A percentile compares a stretch with the other conserved stretches of the same genome.
phyloP scores from a whole-genome alignment of 768 basidiomycete species.

The Lentinus tigrinus region DNA sequence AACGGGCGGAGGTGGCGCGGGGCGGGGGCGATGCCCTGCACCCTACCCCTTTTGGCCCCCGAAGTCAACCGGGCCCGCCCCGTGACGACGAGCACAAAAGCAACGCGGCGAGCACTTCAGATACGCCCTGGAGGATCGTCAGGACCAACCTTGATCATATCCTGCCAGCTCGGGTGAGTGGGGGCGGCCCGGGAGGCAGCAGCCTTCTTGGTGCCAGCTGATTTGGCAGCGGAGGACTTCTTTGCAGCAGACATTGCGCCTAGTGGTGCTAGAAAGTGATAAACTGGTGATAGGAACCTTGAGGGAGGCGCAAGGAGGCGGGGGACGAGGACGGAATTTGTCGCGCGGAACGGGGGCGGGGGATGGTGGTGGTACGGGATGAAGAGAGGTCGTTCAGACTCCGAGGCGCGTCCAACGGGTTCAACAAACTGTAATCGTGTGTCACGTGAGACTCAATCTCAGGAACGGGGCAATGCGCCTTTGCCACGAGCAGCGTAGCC shows the following conservation, averaged over 20 bases:
- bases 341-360: conserved; percentile 25
- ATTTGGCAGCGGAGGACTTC: conserved; percentile 46
- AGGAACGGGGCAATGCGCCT: conserved; percentile 17
- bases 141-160: conserved; percentile 73
- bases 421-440: conserved; percentile 35
- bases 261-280: conserved; percentile 32
- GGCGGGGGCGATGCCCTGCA: conserved; percentile 34
- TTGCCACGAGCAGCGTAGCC: conserved; percentile 1
- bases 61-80: conserved; percentile 6
- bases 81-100: conserved; percentile 1
- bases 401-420: conserved; percentile 33
- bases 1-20: conserved; percentile 28
- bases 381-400: conserved; percentile 33
- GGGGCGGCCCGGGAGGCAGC: conserved; percentile 36
- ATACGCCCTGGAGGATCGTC: background rate
- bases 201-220: conserved; percentile 43
- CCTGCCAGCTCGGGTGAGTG: conserved; percentile 62
- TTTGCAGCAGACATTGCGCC: conserved; percentile 37
- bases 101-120: background rate
- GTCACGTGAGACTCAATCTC: conserved; percentile 32
- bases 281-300: conserved; percentile 7
- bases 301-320: conserved; percentile 19
- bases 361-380: conserved; percentile 50
- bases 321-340: conserved; percentile 18
- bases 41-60: conserved; percentile 41